Evolutionary conservation across 2,329 filamentous ascomycete species (phyloP).

Genomic region (Fusarium sp.): DNA sequence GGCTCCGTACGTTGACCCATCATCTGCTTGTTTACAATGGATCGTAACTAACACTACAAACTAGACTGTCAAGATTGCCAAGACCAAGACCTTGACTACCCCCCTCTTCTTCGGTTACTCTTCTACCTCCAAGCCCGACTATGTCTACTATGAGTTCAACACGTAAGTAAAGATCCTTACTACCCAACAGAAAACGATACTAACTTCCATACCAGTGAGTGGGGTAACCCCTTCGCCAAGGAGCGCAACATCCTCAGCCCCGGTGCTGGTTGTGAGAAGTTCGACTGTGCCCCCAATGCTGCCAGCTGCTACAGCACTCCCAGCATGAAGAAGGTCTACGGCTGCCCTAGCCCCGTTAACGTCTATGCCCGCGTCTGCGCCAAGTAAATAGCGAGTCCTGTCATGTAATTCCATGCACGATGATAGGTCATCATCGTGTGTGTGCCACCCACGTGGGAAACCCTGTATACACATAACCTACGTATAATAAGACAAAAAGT

Average conservation of each 20-base stretch:
- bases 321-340: constrained; percentile 53
- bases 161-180: constrained; percentile 34
- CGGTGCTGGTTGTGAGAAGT: constrained; percentile 52
- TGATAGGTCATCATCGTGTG: background rate
- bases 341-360: constrained; percentile 56
- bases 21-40: background rate
- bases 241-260: constrained; percentile 53
- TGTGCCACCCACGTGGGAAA: background rate
- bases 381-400: constrained; percentile 23
- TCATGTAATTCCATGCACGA: background rate
- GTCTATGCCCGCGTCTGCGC: constrained; percentile 49
- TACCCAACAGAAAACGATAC: background rate
- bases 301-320: constrained; percentile 56
- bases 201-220: constrained; percentile 3
- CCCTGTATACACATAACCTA: background rate
- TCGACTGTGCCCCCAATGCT: constrained; percentile 53
- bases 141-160: constrained; percentile 57
- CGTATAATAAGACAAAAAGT: background rate
- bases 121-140: constrained; percentile 50
- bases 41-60: constrained; percentile 41
- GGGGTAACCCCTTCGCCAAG: constrained; percentile 56
- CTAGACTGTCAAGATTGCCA: constrained; percentile 58
- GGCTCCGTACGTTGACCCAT: constrained; percentile 50
- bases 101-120: constrained; percentile 60
- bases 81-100: constrained; percentile 50